Evolutionary conservation across 2,329 filamentous ascomycete species (phyloP), one percentile per base, ranked within the genome.

Genomic region (Dryadomyces sulphureus): DNA sequence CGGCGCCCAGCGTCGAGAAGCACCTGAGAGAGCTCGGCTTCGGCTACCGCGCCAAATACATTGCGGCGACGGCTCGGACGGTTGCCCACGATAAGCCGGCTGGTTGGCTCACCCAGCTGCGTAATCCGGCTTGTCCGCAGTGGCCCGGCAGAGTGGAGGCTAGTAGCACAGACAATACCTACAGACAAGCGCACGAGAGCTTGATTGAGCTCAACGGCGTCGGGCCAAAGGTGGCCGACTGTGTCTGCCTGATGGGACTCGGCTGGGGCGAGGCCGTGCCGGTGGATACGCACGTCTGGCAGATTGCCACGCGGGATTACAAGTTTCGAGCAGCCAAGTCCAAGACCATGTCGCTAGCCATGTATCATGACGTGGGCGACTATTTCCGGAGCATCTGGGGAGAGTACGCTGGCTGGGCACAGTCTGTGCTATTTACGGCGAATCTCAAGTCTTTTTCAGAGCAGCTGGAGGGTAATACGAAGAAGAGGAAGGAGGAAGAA

Each of bases 241-340:
- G 93, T 58, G 89, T 96, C 7, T 94, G 85, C 58, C 67, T 98
- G 19, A 95, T 98, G 84, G 93, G 93, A 0, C 66, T 98, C 14
- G 90, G 89, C 24, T 98, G 93, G 90, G 84, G 84, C 27, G 90
- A 96, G 63, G 81, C 89, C 3, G 89, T 98, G 1, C 92, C 92
- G 0, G 85, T 98, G 27, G 92, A 98, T 62, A 98, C 93, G 1
- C 93, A 98, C 63, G 87, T 98, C 12, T 96, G 89, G 90, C 89
- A 96, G 66, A 96, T 98, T 57, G 93, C 92, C 1, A 86, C 93
- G 60, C 74, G 92, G 45, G 92, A 98, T 62, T 98, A 98, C 65
- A 88, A 81, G 49, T 94, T 98, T 56, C 85, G 86, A 7, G 85
- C 80, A 55, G 78, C 50, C 6, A 35, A 21, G 27, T 43, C 45